Percentiles rank a stretch among this genome's conserved stretches.
Evolutionary conservation across 2,329 filamentous ascomycete genomes (phyloP).

Genomic region (Metarhizium guizhouense): DNA sequence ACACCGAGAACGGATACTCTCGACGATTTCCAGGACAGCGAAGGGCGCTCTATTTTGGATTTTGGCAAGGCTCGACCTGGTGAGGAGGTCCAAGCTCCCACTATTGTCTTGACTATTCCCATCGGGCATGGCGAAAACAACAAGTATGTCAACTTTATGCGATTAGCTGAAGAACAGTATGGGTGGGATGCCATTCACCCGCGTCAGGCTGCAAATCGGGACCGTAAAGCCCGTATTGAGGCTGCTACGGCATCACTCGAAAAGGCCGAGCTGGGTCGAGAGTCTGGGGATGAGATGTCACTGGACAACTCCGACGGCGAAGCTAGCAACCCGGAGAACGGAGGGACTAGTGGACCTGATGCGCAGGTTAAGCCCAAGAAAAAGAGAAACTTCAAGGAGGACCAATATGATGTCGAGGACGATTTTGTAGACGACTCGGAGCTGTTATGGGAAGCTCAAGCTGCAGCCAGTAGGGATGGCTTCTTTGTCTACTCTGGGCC

Average conservation of each 20-base stretch:
- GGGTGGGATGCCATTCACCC: constrained; percentile 92
- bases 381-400: constrained; percentile 71
- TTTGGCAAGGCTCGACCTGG: constrained; percentile 52
- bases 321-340: constrained; percentile 85
- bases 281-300: constrained; percentile 76
- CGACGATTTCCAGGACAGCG: constrained; percentile 36
- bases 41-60: constrained; percentile 50
- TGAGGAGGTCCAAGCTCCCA: constrained; percentile 55
- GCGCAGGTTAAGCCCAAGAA: constrained; percentile 60
- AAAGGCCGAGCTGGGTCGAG: constrained; percentile 57
- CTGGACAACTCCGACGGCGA: constrained; percentile 66
- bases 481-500: constrained; percentile 98
- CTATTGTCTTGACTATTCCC: constrained; percentile 75
- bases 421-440: constrained; percentile 91
- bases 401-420: constrained; percentile 77
- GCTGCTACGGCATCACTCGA: constrained; percentile 82
- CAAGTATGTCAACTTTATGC: constrained; percentile 91
- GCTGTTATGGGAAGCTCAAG: constrained; percentile 89
- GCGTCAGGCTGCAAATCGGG: constrained; percentile 77
- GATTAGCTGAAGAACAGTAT: constrained; percentile 86
- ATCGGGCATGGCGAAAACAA: constrained; percentile 69
- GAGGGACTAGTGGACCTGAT: constrained; percentile 49
- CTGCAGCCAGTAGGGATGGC: constrained; percentile 86
- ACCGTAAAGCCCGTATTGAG: constrained; percentile 79
- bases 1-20: constrained; percentile 41